Conservation (phyloP, 805 yeast genomes). For the Spathaspora girioi region DNA sequence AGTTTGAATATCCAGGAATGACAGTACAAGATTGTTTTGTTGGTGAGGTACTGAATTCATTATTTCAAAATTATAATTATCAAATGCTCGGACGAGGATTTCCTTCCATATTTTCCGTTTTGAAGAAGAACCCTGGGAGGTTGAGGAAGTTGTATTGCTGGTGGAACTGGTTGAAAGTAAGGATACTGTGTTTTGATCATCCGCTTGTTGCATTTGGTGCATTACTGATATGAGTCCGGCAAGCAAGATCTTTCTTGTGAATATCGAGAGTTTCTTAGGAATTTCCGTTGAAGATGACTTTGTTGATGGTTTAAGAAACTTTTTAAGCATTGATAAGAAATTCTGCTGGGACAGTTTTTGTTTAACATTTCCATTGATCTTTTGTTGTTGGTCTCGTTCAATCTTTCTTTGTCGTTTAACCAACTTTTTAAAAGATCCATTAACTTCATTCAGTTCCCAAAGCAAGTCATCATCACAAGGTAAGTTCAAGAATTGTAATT, state of each 20-base stretch:
- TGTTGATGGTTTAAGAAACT: slow-evolving; percentile 50
- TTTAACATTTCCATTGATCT: slow-evolving; percentile 1
- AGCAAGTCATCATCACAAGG: slow-evolving; percentile 39
- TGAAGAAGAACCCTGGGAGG: slow-evolving; percentile 8
- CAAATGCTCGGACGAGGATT: slow-evolving; percentile 62
- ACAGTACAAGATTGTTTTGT: background rate
- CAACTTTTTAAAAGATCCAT: slow-evolving; percentile 35
- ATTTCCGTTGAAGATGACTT: slow-evolving; percentile 1
- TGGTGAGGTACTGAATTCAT: slow-evolving; percentile 2
- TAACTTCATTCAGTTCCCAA: slow-evolving; percentile 37
- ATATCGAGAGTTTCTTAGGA: slow-evolving; percentile 27
- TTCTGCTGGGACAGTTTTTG: slow-evolving; percentile 10
- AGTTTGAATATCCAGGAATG: background rate
- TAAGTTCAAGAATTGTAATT: slow-evolving; percentile 34
- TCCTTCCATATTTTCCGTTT: slow-evolving; percentile 65
- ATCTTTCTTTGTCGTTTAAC: slow-evolving; percentile 34
- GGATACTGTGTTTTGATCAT: slow-evolving; percentile 43
- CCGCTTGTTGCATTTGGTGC: slow-evolving; percentile 28
- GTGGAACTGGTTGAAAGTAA: slow-evolving; percentile 17
- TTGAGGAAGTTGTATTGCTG: slow-evolving; percentile 1
- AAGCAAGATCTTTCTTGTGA: slow-evolving; percentile 56
- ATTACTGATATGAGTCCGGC: slow-evolving; percentile 25
- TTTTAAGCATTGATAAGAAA: slow-evolving; percentile 57
- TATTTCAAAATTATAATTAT: slow-evolving; percentile 28
- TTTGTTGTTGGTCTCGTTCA: slow-evolving; percentile 9